These are phyloP conservation scores for Phytophthora palmivora DNA, from an alignment of 352 stramenopile species.

Conservation along the genomic window DNA sequence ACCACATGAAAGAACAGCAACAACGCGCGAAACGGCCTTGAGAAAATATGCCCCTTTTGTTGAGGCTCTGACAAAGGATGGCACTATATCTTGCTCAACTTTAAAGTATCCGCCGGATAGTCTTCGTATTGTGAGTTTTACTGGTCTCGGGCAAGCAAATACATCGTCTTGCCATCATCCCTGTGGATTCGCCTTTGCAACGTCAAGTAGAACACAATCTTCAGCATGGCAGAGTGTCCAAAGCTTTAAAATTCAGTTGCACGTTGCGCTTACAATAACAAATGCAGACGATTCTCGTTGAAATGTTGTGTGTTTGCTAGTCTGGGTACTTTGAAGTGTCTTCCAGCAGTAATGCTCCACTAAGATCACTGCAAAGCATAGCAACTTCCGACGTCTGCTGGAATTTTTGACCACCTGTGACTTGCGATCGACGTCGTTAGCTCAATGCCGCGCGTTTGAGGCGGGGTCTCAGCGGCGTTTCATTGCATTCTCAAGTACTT, in stretches of 20 bases:
- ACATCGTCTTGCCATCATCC: background rate
- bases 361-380: no score
- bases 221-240: no score
- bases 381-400: background rate
- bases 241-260: no score
- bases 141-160: background rate
- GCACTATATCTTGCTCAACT: background rate
- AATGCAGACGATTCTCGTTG: no score
- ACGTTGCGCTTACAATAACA: no score
- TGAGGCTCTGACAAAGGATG: slow-evolving; percentile 15
- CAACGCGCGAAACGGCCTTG: slow-evolving; percentile 14
- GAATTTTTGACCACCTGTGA: background rate
- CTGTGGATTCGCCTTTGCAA: no score
- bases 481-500: background rate
- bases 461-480: background rate
- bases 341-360: no score
- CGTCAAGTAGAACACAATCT: no score
- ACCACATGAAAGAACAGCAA: slow-evolving; percentile 10
- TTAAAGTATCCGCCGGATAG: background rate
- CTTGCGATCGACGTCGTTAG: background rate
- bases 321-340: no score
- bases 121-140: background rate
- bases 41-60: slow-evolving; percentile 17
- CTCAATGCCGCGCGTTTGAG: background rate
- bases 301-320: no score